Evolutionary conservation across 306 rosid genomes (phyloP).

Genomic region (Adenanthera pavonina): DNA sequence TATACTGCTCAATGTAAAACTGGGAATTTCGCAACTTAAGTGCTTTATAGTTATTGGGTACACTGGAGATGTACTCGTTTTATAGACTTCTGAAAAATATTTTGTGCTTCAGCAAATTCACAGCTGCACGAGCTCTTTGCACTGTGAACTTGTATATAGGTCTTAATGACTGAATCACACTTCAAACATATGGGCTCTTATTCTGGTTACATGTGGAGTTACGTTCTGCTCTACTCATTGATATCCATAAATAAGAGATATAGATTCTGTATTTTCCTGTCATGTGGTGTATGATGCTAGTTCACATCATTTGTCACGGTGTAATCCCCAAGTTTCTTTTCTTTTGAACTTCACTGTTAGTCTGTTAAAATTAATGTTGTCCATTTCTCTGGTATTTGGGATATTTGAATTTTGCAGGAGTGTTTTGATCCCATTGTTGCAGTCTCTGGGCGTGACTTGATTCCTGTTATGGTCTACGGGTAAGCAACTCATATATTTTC

Average conservation of each 20-base stretch:
- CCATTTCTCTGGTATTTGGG: slow-evolving; percentile 23
- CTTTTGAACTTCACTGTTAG: not conserved
- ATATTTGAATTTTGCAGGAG: slow-evolving; percentile 67
- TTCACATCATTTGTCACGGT: not conserved
- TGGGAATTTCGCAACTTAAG: too few species aligned
- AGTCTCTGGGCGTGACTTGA: slow-evolving; percentile 91
- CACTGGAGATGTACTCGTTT: not conserved
- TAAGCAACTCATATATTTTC: slow-evolving; percentile 46
- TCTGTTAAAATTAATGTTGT: slow-evolving; percentile 9
- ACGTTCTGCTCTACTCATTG: not conserved
- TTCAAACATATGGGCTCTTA: not conserved
- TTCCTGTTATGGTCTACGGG: slow-evolving; percentile 99
- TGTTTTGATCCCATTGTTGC: slow-evolving; percentile 99
- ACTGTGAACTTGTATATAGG: not conserved
- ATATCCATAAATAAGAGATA: not conserved
- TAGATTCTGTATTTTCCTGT: not conserved
- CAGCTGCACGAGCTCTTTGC: not conserved
- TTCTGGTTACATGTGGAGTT: not conserved
- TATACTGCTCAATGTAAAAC: too few species aligned
- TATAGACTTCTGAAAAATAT: not conserved
- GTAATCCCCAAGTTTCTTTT: not conserved
- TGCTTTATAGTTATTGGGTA: not conserved
- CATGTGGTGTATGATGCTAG: not conserved
- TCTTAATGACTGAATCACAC: not conserved
- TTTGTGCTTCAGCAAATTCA: not conserved